A percentile compares a stretch with the other conserved stretches of the same genome.
These are phyloP conservation scores for Clarireedia hainanense DNA, from an alignment of 2,329 filamentous ascomycete species.

Conservation along the genomic window DNA sequence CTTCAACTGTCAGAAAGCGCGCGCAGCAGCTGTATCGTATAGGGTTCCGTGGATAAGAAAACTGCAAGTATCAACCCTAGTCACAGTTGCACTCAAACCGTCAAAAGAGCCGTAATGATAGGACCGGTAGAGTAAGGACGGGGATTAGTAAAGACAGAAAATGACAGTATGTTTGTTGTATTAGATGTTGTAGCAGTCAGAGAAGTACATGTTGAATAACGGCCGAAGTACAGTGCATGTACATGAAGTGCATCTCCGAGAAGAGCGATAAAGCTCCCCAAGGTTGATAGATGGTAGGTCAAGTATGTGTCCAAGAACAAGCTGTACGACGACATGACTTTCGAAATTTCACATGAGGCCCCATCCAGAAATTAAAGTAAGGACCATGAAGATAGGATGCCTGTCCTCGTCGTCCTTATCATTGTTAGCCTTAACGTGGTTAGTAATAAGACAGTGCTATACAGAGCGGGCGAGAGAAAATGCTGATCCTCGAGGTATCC, in stretches of 20 bases:
- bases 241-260: constrained; percentile 1
- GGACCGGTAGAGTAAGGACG: no score
- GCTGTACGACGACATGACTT: constrained; percentile 2
- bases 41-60: constrained; percentile 4
- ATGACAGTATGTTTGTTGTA: neutral
- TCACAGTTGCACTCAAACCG: neutral
- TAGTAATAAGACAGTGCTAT: neutral
- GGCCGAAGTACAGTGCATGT: neutral
- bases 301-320: neutral
- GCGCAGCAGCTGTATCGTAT: neutral
- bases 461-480: constrained; percentile 1
- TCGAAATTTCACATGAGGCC: neutral
- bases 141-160: no score
- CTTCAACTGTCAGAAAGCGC: neutral
- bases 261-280: constrained; percentile 5
- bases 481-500: constrained; percentile 3
- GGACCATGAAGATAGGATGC: neutral
- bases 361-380: no score
- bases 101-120: constrained; percentile 1
- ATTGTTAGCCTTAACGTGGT: neutral
- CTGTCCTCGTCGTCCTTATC: neutral
- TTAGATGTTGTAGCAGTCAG: neutral
- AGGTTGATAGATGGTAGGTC: neutral
- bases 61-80: neutral
- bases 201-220: neutral